phyloP scores from a whole-genome alignment of 345 rosid genomes.

The Raphanus sativus region DNA sequence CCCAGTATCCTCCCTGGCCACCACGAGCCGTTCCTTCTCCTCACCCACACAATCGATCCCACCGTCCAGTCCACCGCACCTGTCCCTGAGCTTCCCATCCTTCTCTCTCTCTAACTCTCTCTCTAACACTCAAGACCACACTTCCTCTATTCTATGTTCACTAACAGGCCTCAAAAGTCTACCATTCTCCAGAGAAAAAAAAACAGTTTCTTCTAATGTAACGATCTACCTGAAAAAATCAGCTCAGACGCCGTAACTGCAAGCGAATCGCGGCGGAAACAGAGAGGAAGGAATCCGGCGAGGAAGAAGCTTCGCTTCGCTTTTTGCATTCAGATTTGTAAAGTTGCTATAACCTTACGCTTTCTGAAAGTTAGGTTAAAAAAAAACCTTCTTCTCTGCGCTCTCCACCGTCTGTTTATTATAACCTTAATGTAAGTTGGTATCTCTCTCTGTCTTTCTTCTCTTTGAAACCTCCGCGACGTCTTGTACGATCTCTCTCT shows the following conservation, averaged over 20 bases:
- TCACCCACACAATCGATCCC: constrained; percentile 94
- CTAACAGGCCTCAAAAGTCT: not conserved
- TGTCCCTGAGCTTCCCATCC: constrained; percentile 59
- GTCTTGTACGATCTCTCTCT: constrained; percentile 4
- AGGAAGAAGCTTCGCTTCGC: constrained; percentile 39
- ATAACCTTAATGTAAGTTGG: not conserved
- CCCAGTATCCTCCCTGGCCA: constrained; percentile 96
- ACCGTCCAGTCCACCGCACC: constrained; percentile 51
- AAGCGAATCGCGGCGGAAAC: not conserved
- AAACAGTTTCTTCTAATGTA: not conserved
- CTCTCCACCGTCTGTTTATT: constrained; percentile 6
- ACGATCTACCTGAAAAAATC: not conserved
- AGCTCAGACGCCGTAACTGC: not conserved
- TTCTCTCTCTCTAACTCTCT: not conserved
- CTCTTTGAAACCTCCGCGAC: constrained; percentile 25
- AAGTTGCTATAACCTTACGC: constrained; percentile 48
- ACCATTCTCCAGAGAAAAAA: not conserved
- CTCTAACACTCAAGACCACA: not conserved
- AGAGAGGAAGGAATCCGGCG: constrained; percentile 39
- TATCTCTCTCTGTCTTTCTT: constrained; percentile 10
- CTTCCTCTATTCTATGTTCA: not conserved
- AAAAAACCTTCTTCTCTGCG: not conserved
- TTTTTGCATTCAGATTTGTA: constrained; percentile 61
- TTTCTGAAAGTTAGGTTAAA: constrained; percentile 22
- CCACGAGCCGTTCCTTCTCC: constrained; percentile 98